Evolutionary conservation across 192 early-diverging fungal species (phyloP).

Genomic region (Entophlyctis luteolus): DNA sequence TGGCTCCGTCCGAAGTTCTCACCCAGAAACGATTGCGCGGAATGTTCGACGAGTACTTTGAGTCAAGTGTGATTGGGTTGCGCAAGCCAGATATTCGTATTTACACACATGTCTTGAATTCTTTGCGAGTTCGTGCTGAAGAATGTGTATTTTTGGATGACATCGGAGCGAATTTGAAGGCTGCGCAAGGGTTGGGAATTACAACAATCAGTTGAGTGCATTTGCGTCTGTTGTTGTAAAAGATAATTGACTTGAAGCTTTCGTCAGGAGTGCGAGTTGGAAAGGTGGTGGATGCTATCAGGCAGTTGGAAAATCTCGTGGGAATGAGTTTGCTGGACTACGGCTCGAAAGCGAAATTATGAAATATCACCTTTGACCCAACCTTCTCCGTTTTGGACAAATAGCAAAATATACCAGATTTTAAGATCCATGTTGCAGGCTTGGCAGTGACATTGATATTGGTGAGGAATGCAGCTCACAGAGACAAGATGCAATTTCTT

Average conservation of each 20-base stretch:
- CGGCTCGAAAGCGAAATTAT: too few species aligned
- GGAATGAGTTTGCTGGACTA: not conserved
- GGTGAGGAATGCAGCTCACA: too few species aligned
- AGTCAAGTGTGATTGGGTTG: constrained; percentile 70
- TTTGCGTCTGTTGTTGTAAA: not conserved
- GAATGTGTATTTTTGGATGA: constrained; percentile 82
- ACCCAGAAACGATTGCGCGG: constrained; percentile 37
- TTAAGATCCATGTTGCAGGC: too few species aligned
- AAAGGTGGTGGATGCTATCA: not conserved
- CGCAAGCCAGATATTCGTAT: constrained; percentile 79
- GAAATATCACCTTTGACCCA: too few species aligned
- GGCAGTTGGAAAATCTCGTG: not conserved
- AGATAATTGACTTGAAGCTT: not conserved
- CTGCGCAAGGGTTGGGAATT: constrained; percentile 70
- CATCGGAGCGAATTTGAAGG: constrained; percentile 70
- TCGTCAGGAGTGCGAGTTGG: not conserved
- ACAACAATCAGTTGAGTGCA: constrained; percentile 52
- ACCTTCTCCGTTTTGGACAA: too few species aligned
- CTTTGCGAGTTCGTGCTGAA: constrained; percentile 59
- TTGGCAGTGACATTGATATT: too few species aligned
- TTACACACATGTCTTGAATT: constrained; percentile 69
- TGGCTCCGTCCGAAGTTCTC: constrained; percentile 1
- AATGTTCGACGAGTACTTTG: constrained; percentile 72
- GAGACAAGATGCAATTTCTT: too few species aligned
- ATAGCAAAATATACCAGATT: too few species aligned